Evolutionary conservation across 2,329 filamentous ascomycete genomes (phyloP).

Genomic region (Hypoxylon sp.): DNA sequence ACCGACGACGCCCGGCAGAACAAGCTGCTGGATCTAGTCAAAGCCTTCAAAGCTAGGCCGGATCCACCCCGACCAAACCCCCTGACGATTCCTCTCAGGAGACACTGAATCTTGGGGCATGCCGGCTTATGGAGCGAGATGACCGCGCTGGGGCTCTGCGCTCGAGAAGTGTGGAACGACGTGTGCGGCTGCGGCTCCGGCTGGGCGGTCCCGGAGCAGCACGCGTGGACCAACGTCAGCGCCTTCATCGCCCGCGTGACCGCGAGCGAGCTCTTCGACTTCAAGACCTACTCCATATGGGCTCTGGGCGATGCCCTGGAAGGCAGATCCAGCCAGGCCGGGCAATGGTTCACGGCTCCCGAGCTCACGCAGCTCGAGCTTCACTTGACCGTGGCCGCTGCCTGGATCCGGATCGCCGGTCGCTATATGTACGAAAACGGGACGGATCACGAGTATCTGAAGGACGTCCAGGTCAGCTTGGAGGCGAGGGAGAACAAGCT

Average conservation of each 20-base stretch:
- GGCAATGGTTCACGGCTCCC: neutral
- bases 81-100: conserved; percentile 3
- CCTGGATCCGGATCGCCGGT: conserved; percentile 22
- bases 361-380: neutral
- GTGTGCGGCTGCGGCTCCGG: conserved; percentile 23
- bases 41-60: conserved; percentile 22
- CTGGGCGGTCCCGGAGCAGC: conserved; percentile 25
- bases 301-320: conserved; percentile 48
- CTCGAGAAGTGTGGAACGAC: conserved; percentile 33
- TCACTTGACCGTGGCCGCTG: conserved; percentile 4
- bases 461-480: neutral
- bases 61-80: conserved; percentile 9
- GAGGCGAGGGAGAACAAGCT: conserved; percentile 7
- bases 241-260: conserved; percentile 31
- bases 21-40: conserved; percentile 24
- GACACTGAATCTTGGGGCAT: conserved; percentile 22
- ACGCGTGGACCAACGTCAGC: conserved; percentile 27
- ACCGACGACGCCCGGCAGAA: conserved; percentile 10
- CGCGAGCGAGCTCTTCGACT: neutral
- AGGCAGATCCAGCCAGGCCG: neutral
- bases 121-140: conserved; percentile 15
- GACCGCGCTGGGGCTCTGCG: conserved; percentile 18
- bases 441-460: neutral
- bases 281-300: conserved; percentile 3
- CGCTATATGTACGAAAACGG: conserved; percentile 2